phyloP scores from a whole-genome alignment of 129 eudicot species.

The Pittosporum tobira region DNA sequence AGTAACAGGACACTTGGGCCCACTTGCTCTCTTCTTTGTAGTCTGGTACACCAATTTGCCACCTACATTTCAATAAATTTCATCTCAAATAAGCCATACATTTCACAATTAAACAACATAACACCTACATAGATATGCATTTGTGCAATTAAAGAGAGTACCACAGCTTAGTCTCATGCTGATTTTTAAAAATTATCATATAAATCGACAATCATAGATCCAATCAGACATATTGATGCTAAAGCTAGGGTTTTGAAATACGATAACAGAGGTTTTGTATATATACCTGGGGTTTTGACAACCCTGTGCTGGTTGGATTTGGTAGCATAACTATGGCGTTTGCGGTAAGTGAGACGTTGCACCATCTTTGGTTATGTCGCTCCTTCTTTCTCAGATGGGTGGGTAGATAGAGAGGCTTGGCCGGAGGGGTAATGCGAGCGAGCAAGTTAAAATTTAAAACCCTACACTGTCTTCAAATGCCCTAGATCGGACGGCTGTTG shows the following conservation, averaged over 20 bases:
- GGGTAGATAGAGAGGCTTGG: slow-evolving; percentile 7
- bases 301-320: slow-evolving; percentile 65
- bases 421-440: slow-evolving; percentile 6
- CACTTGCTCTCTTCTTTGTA: slow-evolving; percentile 77
- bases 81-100: background rate
- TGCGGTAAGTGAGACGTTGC: slow-evolving; percentile 67
- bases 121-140: background rate
- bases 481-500: slow-evolving; percentile 50
- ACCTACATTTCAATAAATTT: slow-evolving; percentile 24
- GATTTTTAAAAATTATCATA: background rate
- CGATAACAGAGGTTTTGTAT: background rate
- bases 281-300: slow-evolving; percentile 64
- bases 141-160: background rate
- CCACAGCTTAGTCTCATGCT: too few species aligned
- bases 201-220: background rate
- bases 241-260: background rate
- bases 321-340: slow-evolving; percentile 71
- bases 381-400: slow-evolving; percentile 14
- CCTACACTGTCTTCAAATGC: slow-evolving; percentile 5
- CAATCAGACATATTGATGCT: background rate
- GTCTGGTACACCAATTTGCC: slow-evolving; percentile 60
- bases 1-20: slow-evolving; percentile 63
- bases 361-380: slow-evolving; percentile 40
- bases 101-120: background rate
- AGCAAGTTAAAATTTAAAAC: slow-evolving; percentile 28